phyloP scores from a whole-genome alignment of 2,329 filamentous ascomycete species.

The Acephala macrosclerotiorum region DNA sequence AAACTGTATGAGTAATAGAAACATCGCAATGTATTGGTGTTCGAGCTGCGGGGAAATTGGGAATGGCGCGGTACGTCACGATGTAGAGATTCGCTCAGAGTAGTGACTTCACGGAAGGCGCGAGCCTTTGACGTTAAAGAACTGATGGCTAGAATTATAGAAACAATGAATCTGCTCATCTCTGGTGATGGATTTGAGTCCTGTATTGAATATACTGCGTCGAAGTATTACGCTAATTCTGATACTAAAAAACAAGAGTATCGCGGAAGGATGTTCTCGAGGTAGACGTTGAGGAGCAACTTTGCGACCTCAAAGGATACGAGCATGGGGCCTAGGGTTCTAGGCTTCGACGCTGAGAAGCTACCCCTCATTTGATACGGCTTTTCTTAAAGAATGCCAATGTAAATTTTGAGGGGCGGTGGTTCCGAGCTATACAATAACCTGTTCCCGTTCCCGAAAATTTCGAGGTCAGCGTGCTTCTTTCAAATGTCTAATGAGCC shows the following conservation, averaged over 20 bases:
- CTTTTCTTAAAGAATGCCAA: too few species aligned
- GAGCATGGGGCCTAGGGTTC: too few species aligned
- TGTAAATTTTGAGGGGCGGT: too few species aligned
- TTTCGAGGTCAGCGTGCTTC: too few species aligned
- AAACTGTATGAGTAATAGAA: conserved; percentile 1
- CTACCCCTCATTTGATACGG: too few species aligned
- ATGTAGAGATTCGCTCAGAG: background rate
- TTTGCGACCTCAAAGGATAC: too few species aligned
- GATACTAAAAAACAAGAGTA: background rate
- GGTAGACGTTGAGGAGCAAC: background rate
- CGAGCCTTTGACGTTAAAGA: background rate
- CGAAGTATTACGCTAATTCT: background rate
- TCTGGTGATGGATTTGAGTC: background rate
- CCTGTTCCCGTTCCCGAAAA: too few species aligned
- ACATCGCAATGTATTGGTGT: background rate
- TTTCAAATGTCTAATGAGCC: too few species aligned
- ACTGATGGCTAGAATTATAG: background rate
- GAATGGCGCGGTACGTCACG: background rate
- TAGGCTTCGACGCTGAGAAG: too few species aligned
- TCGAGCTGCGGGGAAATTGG: background rate
- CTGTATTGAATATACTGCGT: background rate
- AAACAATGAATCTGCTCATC: background rate
- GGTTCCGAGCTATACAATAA: too few species aligned
- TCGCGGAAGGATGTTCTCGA: background rate
- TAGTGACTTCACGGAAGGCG: background rate